phyloP scores from a whole-genome alignment of 192 early-diverging fungal species.

The Entomortierella lignicola region DNA sequence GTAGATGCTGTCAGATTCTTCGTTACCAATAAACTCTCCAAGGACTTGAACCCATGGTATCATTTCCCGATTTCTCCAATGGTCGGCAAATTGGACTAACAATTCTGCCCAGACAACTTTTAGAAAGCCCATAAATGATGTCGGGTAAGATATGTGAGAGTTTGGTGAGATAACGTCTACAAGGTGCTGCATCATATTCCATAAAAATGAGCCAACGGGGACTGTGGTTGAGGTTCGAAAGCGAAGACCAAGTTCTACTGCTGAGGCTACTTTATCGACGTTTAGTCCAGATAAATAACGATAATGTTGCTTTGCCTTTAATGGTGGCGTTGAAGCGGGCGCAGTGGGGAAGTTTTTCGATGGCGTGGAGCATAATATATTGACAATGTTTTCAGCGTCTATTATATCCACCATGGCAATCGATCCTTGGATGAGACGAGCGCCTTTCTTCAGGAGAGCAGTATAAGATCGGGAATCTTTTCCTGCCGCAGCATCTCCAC shows the following conservation, averaged over 20 bases:
- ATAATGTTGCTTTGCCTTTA: conserved; percentile 12
- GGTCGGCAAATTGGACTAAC: conserved; percentile 61
- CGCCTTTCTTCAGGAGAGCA: conserved; percentile 33
- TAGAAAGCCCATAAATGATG: conserved; percentile 73
- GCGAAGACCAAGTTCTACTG: conserved; percentile 53
- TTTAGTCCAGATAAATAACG: neutral
- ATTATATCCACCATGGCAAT: conserved; percentile 46
- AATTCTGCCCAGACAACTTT: conserved; percentile 74
- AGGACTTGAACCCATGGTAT: conserved; percentile 63
- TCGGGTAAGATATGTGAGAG: conserved; percentile 51
- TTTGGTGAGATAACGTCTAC: conserved; percentile 53
- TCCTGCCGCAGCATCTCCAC: conserved; percentile 8
- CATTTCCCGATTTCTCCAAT: conserved; percentile 64
- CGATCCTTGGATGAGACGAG: conserved; percentile 38
- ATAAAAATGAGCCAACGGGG: conserved; percentile 63
- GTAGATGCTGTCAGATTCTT: neutral
- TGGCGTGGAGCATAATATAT: conserved; percentile 22
- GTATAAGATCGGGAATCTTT: conserved; percentile 15
- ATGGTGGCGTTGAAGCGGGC: neutral
- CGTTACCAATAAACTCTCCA: conserved; percentile 3
- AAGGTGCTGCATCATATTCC: conserved; percentile 60
- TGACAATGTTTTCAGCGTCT: conserved; percentile 57
- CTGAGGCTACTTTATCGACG: conserved; percentile 19
- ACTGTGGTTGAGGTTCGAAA: conserved; percentile 56
- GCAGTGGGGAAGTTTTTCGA: neutral